Base-by-base conservation (phyloP, 179 eudicot species). In the Carnegiea gigantea region DNA sequence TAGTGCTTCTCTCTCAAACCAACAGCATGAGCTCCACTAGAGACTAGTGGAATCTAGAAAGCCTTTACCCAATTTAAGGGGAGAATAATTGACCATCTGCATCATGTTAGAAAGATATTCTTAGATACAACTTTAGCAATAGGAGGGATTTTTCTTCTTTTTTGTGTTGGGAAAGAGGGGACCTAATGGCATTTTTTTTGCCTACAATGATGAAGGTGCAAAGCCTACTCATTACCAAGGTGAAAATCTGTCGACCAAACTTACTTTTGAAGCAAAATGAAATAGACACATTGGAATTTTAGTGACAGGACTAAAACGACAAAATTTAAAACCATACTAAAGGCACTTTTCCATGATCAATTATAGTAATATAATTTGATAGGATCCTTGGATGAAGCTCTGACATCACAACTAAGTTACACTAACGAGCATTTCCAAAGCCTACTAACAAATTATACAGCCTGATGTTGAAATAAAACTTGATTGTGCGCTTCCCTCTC, bases 1-100 rank as follows among this genome's bases (percentile, higher is more conserved):
- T 96, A 94, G 49, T 86, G 97, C 89, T 88, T 92, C 93, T 94
- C 99, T 82, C 93, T 90, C 83, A 90, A 86, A 83, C 99, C 99
- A 73, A 94, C 89, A 67, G 92, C 97, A 81, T 87, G 90, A 79
- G 94, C 95, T 80, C 99, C 99, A 80, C 82, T 81, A 77, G 95
- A 89, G 64, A 94, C 81, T 3, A 95, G 87, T 70, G 92, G 83
- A 78, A 83, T 83, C 99, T 98, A 95, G 84, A 95, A 94, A 74
- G 90, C 88, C 85, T 91, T 95, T 59, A 90, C 91, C 99, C 98
- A 94, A 80, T 90, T 88, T 36, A 94, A 72, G 23, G 99, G 99
- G 48, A 95, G 93, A 81, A 95, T 89, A 80, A 95, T 88, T 57
- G 98, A 91, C 92, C 93, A 95, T 82, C 99, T 95, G 91, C 75